Evolutionary conservation across 345 rosid species (phyloP).

Genomic region (Aegle marmelos): DNA sequence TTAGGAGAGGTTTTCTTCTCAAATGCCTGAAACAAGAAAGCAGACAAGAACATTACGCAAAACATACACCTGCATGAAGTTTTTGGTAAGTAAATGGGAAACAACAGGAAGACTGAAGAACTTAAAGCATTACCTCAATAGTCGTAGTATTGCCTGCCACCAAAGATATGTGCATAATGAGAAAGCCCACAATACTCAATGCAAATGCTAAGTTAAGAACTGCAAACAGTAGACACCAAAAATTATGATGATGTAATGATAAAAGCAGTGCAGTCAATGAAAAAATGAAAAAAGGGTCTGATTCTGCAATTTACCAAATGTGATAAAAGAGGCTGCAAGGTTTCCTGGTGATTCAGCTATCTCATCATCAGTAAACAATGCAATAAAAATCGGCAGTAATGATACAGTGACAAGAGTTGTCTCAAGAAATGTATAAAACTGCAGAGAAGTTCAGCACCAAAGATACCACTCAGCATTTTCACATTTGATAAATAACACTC

Average conservation of each 20-base stretch:
- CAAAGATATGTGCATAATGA: conserved; percentile 67
- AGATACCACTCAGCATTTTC: conserved; percentile 6
- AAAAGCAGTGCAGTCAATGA: background rate
- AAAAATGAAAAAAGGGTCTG: background rate
- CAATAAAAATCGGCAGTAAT: conserved; percentile 57
- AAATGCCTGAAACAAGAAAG: conserved; percentile 52
- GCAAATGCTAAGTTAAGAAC: conserved; percentile 78
- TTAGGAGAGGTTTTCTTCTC: conserved; percentile 62
- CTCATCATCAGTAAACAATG: conserved; percentile 68
- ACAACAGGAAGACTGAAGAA: conserved; percentile 1
- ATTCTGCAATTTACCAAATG: conserved; percentile 54
- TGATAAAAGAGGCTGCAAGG: conserved; percentile 65
- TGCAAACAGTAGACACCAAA: conserved; percentile 22
- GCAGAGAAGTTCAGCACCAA: conserved; percentile 30
- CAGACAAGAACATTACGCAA: background rate
- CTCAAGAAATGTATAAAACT: conserved; percentile 88
- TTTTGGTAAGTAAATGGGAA: background rate
- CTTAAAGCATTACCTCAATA: conserved; percentile 60
- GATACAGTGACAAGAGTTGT: conserved; percentile 66
- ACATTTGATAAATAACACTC: background rate
- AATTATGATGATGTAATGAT: background rate
- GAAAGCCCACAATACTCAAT: conserved; percentile 75
- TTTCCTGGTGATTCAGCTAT: conserved; percentile 61
- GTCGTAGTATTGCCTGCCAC: conserved; percentile 69
- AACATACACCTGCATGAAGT: background rate